These are phyloP conservation scores for Rhododendron williamsianum DNA, from an alignment of 148 eudicot species.

Conservation along the genomic window DNA sequence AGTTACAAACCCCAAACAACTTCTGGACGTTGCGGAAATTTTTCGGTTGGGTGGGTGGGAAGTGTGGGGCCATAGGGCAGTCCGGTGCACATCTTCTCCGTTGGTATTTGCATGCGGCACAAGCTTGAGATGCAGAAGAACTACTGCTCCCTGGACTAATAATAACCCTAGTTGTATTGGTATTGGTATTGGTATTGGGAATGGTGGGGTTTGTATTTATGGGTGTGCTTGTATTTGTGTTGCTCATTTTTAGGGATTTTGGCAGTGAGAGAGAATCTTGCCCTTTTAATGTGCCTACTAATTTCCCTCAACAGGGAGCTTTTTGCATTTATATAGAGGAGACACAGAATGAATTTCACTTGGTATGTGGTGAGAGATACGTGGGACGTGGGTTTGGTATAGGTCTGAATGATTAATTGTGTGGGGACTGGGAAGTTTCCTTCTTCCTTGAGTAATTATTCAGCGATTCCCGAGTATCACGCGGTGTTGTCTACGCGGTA, in stretches of 20 bases:
- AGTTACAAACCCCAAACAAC: constrained; percentile 53
- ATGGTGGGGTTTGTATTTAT: not conserved
- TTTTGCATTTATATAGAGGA: not conserved
- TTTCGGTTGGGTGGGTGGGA: constrained; percentile 22
- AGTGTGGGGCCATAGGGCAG: constrained; percentile 33
- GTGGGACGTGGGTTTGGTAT: constrained; percentile 1
- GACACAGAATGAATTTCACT: not conserved
- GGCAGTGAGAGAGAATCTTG: not conserved
- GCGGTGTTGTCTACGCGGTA: no score
- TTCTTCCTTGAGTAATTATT: no score
- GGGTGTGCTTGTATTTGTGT: not conserved
- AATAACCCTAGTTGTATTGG: not conserved
- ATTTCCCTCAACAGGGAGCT: not conserved
- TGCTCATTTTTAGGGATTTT: not conserved
- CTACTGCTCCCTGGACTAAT: not conserved
- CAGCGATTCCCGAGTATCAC: no score
- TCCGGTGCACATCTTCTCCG: constrained; percentile 27
- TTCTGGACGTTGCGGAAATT: constrained; percentile 26
- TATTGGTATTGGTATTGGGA: not conserved
- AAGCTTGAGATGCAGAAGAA: constrained; percentile 18
- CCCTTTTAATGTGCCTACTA: not conserved
- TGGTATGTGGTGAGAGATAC: not conserved
- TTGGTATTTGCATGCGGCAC: constrained; percentile 41
- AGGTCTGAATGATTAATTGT: not conserved
- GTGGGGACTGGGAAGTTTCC: not conserved